Evolutionary conservation across 148 eudicot species (phyloP).

Genomic region (Arctostaphylos glauca): DNA sequence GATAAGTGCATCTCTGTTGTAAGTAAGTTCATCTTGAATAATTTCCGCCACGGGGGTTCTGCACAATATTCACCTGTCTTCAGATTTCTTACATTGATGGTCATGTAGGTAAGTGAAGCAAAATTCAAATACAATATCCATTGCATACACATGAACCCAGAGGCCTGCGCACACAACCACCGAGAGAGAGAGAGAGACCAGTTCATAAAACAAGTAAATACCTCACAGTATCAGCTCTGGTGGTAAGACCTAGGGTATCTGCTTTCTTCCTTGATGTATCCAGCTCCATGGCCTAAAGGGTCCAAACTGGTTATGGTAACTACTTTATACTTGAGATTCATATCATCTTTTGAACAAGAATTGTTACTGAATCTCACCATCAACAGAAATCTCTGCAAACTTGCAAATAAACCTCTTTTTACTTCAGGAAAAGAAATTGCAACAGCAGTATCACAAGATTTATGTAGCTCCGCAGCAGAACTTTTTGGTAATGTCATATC

Average conservation of each 20-base stretch:
- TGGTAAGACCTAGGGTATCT: slow-evolving; percentile 56
- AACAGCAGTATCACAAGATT: slow-evolving; percentile 34
- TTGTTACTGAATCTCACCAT: slow-evolving; percentile 47
- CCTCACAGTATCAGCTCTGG: slow-evolving; percentile 83
- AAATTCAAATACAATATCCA: not conserved
- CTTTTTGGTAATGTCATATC: slow-evolving; percentile 29
- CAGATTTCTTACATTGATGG: not conserved
- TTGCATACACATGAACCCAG: not conserved
- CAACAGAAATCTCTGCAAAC: slow-evolving; percentile 54
- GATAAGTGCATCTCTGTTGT: slow-evolving; percentile 47
- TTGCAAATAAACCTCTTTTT: slow-evolving; percentile 38
- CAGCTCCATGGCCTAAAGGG: slow-evolving; percentile 63
- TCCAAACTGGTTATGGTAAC: slow-evolving; percentile 11
- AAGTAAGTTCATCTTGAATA: slow-evolving; percentile 76
- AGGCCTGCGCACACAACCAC: not conserved
- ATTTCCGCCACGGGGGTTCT: slow-evolving; percentile 69
- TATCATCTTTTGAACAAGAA: not conserved
- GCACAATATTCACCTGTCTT: slow-evolving; percentile 27
- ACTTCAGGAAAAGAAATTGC: slow-evolving; percentile 64
- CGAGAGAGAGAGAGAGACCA: not conserved
- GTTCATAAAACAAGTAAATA: slow-evolving; percentile 23
- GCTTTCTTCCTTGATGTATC: slow-evolving; percentile 70
- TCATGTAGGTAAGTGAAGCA: not conserved
- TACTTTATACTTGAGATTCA: not conserved
- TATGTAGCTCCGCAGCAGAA: slow-evolving; percentile 17